Evolutionary conservation across 2,329 filamentous ascomycete species (phyloP), one percentile per base, ranked within the genome.

Genomic region (Xylaria digitata): DNA sequence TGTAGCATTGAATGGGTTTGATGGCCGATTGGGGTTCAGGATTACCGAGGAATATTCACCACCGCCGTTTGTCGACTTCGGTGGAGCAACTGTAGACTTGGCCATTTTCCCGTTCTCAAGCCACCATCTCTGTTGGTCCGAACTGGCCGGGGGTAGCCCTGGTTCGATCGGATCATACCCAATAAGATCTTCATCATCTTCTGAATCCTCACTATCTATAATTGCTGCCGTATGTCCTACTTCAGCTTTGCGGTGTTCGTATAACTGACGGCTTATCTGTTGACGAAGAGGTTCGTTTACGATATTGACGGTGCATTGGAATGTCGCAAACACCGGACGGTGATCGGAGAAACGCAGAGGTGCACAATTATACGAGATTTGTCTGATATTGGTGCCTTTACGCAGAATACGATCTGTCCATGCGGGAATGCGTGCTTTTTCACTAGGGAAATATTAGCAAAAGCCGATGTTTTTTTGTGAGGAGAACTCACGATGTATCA

Each of bases 351-450:
- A 97, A 13, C 86, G 88, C 42, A 99, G 83, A 34, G 93, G 90
- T 3, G 94, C 94, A 60, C 88, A 90, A 74, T 92, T 88, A 79
- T 99, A 99, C 37, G 92, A 86, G 11, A 92, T 83, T 77, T 98
- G 96, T 48, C 90, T 89, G 42, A 99, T 85, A 72, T 93, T 94
- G 66, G 87, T 83, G 7, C 96, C 96, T 80, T 94, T 96, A 66
- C 92, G 90, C 8, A 99, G 82, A 52, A 99, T 92, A 43, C 96
- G 92, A 79, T 99, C 96, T 67, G 94, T 97, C 96, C 96, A 99
- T 0, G 96, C 96, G 2, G 96, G 96, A 69, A 98, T 97, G 17
- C 96, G 90, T 61, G 91, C 89, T 78, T 99, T 99, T 75, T 98
- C 95, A 55, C 90, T 92, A 57, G 15, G 53, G n/a, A 4, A 37